Base-by-base conservation (phyloP, 768 basidiomycete genomes). In the Hericium coralloides region DNA sequence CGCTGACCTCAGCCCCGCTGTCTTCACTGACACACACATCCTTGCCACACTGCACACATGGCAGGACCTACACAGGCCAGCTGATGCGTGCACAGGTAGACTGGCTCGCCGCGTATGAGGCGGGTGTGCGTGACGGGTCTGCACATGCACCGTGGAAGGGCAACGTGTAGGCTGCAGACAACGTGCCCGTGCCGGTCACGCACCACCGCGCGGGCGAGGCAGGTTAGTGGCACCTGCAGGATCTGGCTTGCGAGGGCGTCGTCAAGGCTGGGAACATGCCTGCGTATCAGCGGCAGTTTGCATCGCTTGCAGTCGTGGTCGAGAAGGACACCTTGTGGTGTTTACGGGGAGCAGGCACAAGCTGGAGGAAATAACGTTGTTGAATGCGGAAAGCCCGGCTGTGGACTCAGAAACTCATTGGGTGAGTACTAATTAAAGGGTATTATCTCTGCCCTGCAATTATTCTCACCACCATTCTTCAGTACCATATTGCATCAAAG, bases 111-210 rank as follows among this genome's bases (percentile, higher is more conserved):
- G 66, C 72, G 58, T 83, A 76, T 63, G 58, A 73, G 45, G 67
- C 70, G 15, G 80, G 77, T 14, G 70, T 82, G 18, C 59, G 60
- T 2, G 64, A 70, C 12, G 82, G 82, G 1, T 74, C 69, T 6
- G 55, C 81, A 31, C 75, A 80, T 36, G 81, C 77, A 12, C 74
- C 79, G 38, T 84, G 82, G 81, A 85, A 85, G 63, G 83, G 84
- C 62, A 79, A 83, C 37, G 74, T 72, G 37, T 85, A 83, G 83
- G 75, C 75, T 50, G 67, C 55, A 38, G 20, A 59, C 38, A 45
- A 41, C 22, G 56, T 18, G 22, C 47, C 20, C 9, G 12, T 22
- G 22, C 31, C 22, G 14, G 2, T 1, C 17, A n/a, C 18, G 17
- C n/a, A 12, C 38, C 12, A 18, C 18, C 9, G 36, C 26, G 15